These are phyloP conservation scores for Scortechinia acanthostroma DNA, from an alignment of 2,329 filamentous ascomycete genomes.

Conservation along the genomic window DNA sequence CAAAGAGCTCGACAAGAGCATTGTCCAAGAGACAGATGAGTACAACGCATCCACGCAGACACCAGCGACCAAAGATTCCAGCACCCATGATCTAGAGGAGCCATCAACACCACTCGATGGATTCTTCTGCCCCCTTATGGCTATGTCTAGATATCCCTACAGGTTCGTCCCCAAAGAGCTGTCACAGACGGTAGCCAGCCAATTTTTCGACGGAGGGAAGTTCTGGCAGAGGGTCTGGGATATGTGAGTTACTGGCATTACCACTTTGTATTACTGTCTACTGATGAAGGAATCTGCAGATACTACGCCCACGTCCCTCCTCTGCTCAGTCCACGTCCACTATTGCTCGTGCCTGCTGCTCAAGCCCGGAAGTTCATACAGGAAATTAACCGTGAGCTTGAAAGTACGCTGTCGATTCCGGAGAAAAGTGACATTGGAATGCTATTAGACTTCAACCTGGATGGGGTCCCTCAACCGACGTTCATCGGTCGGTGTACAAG, in stretches of 20 bases:
- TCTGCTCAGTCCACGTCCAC: slow-evolving; percentile 35
- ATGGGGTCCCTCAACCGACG: slow-evolving; percentile 55
- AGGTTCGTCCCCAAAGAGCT: slow-evolving; percentile 22
- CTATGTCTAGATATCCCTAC: slow-evolving; percentile 30
- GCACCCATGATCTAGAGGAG: slow-evolving; percentile 3
- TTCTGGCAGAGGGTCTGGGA: slow-evolving; percentile 13
- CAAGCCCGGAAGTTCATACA: slow-evolving; percentile 62
- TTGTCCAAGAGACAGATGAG: neutral
- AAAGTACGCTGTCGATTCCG: slow-evolving; percentile 49
- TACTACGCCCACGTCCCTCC: slow-evolving; percentile 58
- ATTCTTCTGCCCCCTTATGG: slow-evolving; percentile 26
- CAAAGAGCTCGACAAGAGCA: neutral
- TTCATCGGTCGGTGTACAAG: slow-evolving; percentile 54
- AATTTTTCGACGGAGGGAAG: slow-evolving; percentile 28
- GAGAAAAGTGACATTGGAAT: slow-evolving; percentile 48
- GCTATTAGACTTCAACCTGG: slow-evolving; percentile 49
- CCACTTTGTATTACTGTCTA: slow-evolving; percentile 1
- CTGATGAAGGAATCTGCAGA: no score
- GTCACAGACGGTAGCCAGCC: slow-evolving; percentile 19
- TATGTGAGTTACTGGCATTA: neutral
- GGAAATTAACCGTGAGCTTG: slow-evolving; percentile 53
- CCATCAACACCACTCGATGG: slow-evolving; percentile 6
- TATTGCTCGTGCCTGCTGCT: slow-evolving; percentile 59
- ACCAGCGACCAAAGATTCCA: neutral
- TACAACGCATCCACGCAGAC: no score